Evolutionary conservation across 192 early-diverging fungal species (phyloP).

Genomic region (Gryganskiella cystojenkinii): DNA sequence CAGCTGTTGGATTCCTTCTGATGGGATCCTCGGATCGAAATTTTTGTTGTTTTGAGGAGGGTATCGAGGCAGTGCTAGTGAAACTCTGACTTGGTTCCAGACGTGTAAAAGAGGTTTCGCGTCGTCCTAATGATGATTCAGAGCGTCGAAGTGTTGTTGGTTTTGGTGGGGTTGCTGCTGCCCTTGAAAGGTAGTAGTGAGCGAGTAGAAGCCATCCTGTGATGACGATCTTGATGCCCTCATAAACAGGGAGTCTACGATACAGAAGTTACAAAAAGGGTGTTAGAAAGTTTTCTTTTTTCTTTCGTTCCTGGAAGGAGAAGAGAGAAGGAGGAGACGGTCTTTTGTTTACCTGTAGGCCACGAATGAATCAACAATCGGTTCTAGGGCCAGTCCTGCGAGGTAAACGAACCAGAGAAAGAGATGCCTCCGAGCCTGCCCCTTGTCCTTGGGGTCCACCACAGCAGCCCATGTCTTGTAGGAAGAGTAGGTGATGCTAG

Average conservation of each 20-base stretch:
- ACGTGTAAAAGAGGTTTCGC: not conserved
- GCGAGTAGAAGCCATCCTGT: slow-evolving; percentile 40
- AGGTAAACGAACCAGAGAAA: slow-evolving; percentile 41
- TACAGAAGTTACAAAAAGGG: not conserved
- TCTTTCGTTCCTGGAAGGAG: not conserved
- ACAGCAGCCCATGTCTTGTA: slow-evolving; percentile 49
- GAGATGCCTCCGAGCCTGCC: slow-evolving; percentile 26
- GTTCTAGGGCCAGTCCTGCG: slow-evolving; percentile 32
- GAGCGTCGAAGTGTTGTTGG: not conserved
- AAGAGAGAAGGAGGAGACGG: not conserved
- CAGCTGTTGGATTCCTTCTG: too few relatives aligned
- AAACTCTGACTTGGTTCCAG: not conserved
- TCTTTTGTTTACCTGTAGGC: slow-evolving; percentile 8
- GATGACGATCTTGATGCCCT: slow-evolving; percentile 27
- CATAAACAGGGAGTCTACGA: slow-evolving; percentile 27
- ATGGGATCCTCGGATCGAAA: too few relatives aligned
- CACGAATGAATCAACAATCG: slow-evolving; percentile 28
- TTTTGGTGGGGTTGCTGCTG: not conserved
- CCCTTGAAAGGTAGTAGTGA: slow-evolving; percentile 27
- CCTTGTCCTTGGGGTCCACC: slow-evolving; percentile 23
- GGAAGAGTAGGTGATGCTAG: slow-evolving; percentile 36
- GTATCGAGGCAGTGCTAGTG: too few relatives aligned
- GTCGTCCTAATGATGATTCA: not conserved
- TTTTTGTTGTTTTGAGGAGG: too few relatives aligned
- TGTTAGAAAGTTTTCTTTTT: too few relatives aligned